Base-by-base conservation (phyloP, 176 grass and related monocot genomes). In the Aegilops longissima region DNA sequence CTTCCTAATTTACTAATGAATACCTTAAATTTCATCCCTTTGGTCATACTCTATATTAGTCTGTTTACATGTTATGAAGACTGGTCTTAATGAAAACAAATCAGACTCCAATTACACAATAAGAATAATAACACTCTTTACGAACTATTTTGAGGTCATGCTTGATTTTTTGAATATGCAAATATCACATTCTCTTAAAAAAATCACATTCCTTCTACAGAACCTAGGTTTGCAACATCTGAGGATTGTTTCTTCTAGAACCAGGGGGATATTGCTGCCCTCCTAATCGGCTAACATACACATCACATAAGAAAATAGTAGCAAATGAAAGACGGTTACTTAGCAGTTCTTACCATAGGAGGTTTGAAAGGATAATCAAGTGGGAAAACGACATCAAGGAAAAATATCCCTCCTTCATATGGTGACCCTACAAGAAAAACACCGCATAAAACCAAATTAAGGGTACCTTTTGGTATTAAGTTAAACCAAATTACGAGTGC, bases 341-440 rank as follows among this genome's bases (percentile, higher is more conserved):
- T 71, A 62, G 85, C 85, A 90, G 17, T 18, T 80, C 78, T 89
- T 89, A 98, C 95, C 82, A 20, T 84, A 8, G 93, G 96, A 35
- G 93, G 88, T 76, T 94, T 95, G 82, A 95, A 95, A 11, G 96
- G 93, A 89, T 98, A 98, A 58, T 98, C 93, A 88, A 40, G 66
- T 14, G 96, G 92, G 52, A 98, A 98, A 58, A 94, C 79, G 21
- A 98, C 86, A 75, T 98, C 96, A 68, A 95, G 88, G 24, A 95
- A 98, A 90, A 94, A 98, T 87, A 98, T 90, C 56, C 96, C 96
- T 87, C 93, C 96, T 92, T 94, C 96, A 73, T 98, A 95, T 30
- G 96, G 96, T 0, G 96, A 82, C 31, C 93, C 93, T 98, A 79
- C 40, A 84, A 81, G 77, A 82, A 5, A 76, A 73, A 63, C 47